A percentile compares a stretch with the other conserved stretches of the same genome.
Evolutionary conservation across 352 stramenopile species (phyloP).

Genomic region (Globisporangium solare): DNA sequence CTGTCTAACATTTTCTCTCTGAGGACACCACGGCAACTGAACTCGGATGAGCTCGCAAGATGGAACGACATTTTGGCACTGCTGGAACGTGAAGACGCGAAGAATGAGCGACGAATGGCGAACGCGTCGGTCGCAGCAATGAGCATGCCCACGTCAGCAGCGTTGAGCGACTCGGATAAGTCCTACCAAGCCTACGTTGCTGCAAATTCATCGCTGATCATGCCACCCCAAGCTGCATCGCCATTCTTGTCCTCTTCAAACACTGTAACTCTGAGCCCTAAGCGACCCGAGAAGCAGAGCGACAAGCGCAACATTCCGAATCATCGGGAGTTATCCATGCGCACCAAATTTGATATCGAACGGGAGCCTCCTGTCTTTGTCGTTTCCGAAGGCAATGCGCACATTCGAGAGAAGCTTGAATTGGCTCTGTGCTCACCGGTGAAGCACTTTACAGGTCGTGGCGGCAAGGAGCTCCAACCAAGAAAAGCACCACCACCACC

Average conservation of each 20-base stretch:
- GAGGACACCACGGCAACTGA: slow-evolving; percentile 50
- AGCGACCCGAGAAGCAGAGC: slow-evolving; percentile 12
- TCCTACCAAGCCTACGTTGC: slow-evolving; percentile 35
- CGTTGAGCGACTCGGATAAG: slow-evolving; percentile 19
- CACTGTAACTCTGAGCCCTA: neutral
- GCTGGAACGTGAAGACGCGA: slow-evolving; percentile 31
- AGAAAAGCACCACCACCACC: neutral
- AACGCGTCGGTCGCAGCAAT: slow-evolving; percentile 30
- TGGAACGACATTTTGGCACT: slow-evolving; percentile 48
- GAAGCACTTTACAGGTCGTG: slow-evolving; percentile 15
- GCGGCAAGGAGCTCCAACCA: neutral
- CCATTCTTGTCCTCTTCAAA: neutral
- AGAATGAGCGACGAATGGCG: slow-evolving; percentile 22
- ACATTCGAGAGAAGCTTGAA: slow-evolving; percentile 22
- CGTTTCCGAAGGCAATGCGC: slow-evolving; percentile 30
- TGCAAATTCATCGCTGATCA: slow-evolving; percentile 31
- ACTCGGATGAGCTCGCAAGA: slow-evolving; percentile 33
- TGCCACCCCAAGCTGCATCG: neutral
- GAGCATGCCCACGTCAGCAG: slow-evolving; percentile 13
- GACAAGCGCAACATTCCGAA: neutral
- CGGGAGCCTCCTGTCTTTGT: slow-evolving; percentile 25
- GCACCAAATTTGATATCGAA: slow-evolving; percentile 47
- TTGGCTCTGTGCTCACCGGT: slow-evolving; percentile 31
- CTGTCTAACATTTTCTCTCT: slow-evolving; percentile 61
- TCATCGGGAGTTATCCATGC: slow-evolving; percentile 1